These are phyloP conservation scores for Backusella morwellensis DNA, from an alignment of 192 early-diverging fungal species.

Conservation along the genomic window DNA sequence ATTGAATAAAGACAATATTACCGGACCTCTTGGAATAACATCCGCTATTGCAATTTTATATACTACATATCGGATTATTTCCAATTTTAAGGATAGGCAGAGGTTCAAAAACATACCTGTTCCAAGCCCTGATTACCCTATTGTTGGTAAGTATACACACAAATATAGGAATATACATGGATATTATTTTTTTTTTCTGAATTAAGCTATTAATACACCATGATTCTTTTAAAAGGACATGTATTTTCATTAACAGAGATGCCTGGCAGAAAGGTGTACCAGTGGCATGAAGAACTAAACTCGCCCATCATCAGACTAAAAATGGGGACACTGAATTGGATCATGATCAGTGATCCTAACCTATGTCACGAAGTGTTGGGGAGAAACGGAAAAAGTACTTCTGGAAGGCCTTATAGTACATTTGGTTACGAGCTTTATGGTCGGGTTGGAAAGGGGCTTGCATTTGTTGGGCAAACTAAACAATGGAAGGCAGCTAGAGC, in stretches of 20 bases:
- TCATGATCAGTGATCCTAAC: constrained; percentile 5
- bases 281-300: constrained; percentile 7
- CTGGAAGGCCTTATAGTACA: background rate
- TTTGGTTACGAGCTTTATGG: background rate
- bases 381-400: background rate
- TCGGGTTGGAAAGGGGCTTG: background rate
- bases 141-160: background rate
- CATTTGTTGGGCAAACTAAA: background rate
- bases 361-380: background rate
- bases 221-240: background rate
- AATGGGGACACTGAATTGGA: constrained; percentile 1
- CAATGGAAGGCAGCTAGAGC: background rate
- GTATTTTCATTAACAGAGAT: background rate
- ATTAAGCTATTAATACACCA: background rate
- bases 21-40: background rate
- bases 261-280: background rate
- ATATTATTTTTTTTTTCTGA: background rate
- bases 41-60: background rate
- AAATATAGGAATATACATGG: background rate
- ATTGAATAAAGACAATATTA: background rate
- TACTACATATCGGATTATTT: background rate
- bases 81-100: background rate
- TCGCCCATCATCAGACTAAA: background rate
- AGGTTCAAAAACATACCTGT: background rate
- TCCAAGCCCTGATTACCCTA: background rate